phyloP scores from a whole-genome alignment of 2,329 filamentous ascomycete genomes.

The Paraphaeosphaeria sporulosa region DNA sequence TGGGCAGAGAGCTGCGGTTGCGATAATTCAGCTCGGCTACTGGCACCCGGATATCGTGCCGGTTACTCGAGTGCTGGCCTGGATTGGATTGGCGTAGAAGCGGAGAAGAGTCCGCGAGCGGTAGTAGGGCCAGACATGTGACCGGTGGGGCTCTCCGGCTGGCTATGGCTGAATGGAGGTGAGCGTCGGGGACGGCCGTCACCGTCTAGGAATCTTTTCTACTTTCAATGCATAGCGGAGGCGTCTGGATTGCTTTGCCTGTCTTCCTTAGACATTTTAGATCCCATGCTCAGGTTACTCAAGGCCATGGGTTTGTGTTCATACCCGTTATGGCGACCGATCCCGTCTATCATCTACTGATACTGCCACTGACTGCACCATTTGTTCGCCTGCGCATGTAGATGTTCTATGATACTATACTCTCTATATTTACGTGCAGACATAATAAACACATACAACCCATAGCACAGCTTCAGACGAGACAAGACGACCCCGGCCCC shows the following conservation, averaged over 20 bases:
- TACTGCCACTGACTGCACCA: too few relatives aligned
- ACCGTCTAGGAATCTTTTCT: neutral
- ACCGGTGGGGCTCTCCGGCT: neutral
- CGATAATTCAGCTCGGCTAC: neutral
- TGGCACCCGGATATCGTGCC: too few relatives aligned
- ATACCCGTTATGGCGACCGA: too few relatives aligned
- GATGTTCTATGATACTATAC: too few relatives aligned
- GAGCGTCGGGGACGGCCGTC: neutral
- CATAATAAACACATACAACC: too few relatives aligned
- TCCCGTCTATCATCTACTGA: neutral
- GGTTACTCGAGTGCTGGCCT: neutral
- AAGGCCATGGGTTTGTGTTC: neutral
- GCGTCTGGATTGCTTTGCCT: constrained; percentile 23
- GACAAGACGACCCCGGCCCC: too few relatives aligned
- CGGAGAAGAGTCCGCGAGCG: neutral
- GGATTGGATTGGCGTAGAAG: neutral
- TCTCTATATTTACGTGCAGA: too few relatives aligned
- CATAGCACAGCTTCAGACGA: too few relatives aligned
- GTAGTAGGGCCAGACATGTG: neutral
- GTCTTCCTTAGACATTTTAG: neutral
- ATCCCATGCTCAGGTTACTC: neutral
- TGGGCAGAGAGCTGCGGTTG: neutral
- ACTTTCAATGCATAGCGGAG: constrained; percentile 40
- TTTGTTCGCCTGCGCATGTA: too few relatives aligned
- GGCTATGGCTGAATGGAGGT: neutral